Base-by-base conservation (phyloP, 768 basidiomycete species). In the Sistotremastrum suecicum region DNA sequence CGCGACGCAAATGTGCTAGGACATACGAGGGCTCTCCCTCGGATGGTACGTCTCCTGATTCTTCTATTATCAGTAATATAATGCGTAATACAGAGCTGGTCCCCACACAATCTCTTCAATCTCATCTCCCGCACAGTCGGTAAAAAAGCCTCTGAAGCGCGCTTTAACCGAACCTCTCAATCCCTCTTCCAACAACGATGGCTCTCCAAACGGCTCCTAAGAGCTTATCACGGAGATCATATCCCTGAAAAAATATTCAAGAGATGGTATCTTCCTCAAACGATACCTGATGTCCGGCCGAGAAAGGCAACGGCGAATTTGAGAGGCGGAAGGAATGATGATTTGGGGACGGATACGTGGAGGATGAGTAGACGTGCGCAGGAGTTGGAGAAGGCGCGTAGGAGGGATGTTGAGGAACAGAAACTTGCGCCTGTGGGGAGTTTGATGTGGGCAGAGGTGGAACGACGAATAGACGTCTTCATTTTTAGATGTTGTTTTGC, bases 161-260 rank as follows among this genome's bases (percentile, higher is more conserved):
- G 67, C 12, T 91, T 89, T 64, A 74, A 66, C 45, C 59, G 64
- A 10, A 72, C 75, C 32, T 55, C 64, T 34, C 62, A 68, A 38
- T 78, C 84, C 0, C 72, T 97, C 35, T 95, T 86, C 66, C 86
- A 94, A 62, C 85, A 94, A 55, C 83, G 91, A 37, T 97, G 90
- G 88, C 68, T 66, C 12, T 77, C 87, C 8, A 95, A 94, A 63
- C 72, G 80, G 3, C 76, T 89, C 48, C 74, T 89, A 33, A 80
- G 92, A 46, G 92, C 79, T 3, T 98, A 98, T 70, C 95, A 98
- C 58, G 91, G 92, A 28, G 92, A 95, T 70, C 83, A 75, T 58
- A 90, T 97, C 50, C 80, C 80, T 44, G 89, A 94, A 68, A 83
- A 81, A 56, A 80, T 81, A 35, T 98, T 97, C 74, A 91, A 91